Evolutionary conservation across 495 filamentous ascomycete species (phyloP).

Genomic region (Rostrohypoxylon terebratum): DNA sequence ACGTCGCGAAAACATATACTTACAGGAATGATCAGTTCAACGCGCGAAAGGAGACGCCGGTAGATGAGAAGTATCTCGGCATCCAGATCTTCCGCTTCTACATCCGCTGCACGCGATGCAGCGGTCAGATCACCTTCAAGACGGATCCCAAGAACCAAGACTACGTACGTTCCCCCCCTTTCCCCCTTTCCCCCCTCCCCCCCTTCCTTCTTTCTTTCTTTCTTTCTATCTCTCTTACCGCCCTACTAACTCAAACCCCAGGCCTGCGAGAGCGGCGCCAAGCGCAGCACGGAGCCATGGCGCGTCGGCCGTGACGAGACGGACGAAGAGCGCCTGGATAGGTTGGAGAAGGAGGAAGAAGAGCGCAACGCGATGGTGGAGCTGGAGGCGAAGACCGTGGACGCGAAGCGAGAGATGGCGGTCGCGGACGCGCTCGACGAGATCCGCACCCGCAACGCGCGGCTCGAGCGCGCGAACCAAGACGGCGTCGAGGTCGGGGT

Average conservation of each 20-base stretch:
- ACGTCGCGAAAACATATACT: not conserved
- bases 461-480: slow-evolving; percentile 78
- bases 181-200: not conserved
- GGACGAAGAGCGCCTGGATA: slow-evolving; percentile 87
- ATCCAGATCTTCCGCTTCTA: slow-evolving; percentile 78
- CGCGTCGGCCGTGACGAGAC: slow-evolving; percentile 74
- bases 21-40: slow-evolving; percentile 59
- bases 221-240: not conserved
- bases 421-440: slow-evolving; percentile 97
- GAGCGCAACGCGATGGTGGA: slow-evolving; percentile 89
- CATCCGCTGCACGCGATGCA: slow-evolving; percentile 92
- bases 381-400: slow-evolving; percentile 86
- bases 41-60: slow-evolving; percentile 89
- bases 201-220: too few species aligned
- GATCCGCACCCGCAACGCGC: slow-evolving; percentile 89
- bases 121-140: slow-evolving; percentile 89
- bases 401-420: slow-evolving; percentile 97
- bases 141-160: slow-evolving; percentile 97
- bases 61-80: slow-evolving; percentile 85
- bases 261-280: slow-evolving; percentile 80
- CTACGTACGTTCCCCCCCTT: slow-evolving; percentile 64
- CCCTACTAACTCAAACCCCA: slow-evolving; percentile 15
- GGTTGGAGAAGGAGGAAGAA: slow-evolving; percentile 83
- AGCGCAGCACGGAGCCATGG: slow-evolving; percentile 95
- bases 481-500: slow-evolving; percentile 65